Evolutionary conservation across 1,139 yeast genomes (phyloP).

Genomic region (Debaryomyces psychrophilus): DNA sequence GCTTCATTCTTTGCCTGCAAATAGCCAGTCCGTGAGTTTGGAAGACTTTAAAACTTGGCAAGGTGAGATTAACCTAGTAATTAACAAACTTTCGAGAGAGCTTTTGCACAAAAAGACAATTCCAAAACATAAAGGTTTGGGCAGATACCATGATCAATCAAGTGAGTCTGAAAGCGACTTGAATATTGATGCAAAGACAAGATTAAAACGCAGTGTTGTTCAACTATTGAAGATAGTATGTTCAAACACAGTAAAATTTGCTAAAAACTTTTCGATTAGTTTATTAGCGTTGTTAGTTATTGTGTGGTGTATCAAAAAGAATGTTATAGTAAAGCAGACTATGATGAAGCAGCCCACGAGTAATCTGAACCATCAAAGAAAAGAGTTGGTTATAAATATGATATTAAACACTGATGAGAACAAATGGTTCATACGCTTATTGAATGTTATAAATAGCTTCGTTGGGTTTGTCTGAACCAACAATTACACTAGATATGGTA

Average conservation of each 20-base stretch:
- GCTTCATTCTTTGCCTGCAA: constrained; percentile 16
- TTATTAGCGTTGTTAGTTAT: constrained; percentile 43
- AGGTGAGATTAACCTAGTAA: constrained; percentile 45
- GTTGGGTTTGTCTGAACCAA: constrained; percentile 46
- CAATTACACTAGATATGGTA: no score
- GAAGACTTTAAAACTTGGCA: constrained; percentile 52
- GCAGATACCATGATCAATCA: constrained; percentile 8
- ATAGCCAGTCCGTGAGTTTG: constrained; percentile 13
- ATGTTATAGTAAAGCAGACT: constrained; percentile 44
- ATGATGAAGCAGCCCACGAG: constrained; percentile 37
- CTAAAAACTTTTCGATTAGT: constrained; percentile 44
- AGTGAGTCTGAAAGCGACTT: constrained; percentile 19
- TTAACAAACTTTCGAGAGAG: constrained; percentile 44
- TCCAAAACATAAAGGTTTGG: constrained; percentile 6
- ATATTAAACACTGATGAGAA: constrained; percentile 47
- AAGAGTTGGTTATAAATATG: constrained; percentile 51
- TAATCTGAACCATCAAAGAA: constrained; percentile 26
- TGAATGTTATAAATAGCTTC: constrained; percentile 42
- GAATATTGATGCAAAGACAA: constrained; percentile 27
- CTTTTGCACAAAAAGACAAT: constrained; percentile 24
- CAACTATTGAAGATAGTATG: constrained; percentile 34
- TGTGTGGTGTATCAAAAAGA: constrained; percentile 49
- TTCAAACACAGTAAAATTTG: constrained; percentile 27
- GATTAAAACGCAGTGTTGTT: constrained; percentile 28
- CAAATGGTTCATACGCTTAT: constrained; percentile 50